Percentiles rank a stretch among this genome's conserved stretches.
phyloP scores from a whole-genome alignment of 352 stramenopile species.

The Phytophthora pistaciae region DNA sequence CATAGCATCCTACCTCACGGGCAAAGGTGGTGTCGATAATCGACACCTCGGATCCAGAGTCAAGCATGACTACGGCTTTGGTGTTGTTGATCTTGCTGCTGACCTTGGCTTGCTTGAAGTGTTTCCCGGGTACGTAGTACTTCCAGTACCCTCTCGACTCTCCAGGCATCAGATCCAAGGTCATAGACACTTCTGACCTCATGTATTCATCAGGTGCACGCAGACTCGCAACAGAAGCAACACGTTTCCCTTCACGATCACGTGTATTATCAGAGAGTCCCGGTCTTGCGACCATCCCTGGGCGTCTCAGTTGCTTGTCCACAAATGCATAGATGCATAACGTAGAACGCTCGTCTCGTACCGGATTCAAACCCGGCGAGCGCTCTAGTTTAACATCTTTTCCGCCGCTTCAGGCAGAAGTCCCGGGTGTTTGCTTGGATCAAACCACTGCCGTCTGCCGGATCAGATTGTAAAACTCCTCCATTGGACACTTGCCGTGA shows the following conservation, averaged over 20 bases:
- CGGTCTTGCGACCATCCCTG: too few species aligned
- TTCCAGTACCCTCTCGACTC: conserved; percentile 32
- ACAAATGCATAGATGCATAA: too few species aligned
- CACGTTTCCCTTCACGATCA: neutral
- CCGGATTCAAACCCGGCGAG: too few species aligned
- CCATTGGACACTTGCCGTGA: too few species aligned
- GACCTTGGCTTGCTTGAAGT: conserved; percentile 1
- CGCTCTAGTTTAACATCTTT: too few species aligned
- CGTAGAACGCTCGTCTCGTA: too few species aligned
- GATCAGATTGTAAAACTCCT: too few species aligned
- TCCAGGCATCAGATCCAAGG: conserved; percentile 18
- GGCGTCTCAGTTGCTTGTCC: too few species aligned
- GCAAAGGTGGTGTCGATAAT: neutral
- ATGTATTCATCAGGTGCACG: neutral
- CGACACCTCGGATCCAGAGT: conserved; percentile 1
- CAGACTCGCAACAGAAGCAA: neutral
- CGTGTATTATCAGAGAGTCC: too few species aligned
- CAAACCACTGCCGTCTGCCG: too few species aligned
- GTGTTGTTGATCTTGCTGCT: conserved; percentile 15
- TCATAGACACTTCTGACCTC: conserved; percentile 3
- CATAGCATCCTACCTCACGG: neutral
- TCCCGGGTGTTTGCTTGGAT: too few species aligned
- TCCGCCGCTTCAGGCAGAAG: too few species aligned
- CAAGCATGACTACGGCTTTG: conserved; percentile 22
- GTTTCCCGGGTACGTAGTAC: conserved; percentile 22